Percentiles rank a stretch among this genome's conserved stretches.
Evolutionary conservation across 805 yeast species (phyloP).

Genomic region (Ogataea pilisensis): DNA sequence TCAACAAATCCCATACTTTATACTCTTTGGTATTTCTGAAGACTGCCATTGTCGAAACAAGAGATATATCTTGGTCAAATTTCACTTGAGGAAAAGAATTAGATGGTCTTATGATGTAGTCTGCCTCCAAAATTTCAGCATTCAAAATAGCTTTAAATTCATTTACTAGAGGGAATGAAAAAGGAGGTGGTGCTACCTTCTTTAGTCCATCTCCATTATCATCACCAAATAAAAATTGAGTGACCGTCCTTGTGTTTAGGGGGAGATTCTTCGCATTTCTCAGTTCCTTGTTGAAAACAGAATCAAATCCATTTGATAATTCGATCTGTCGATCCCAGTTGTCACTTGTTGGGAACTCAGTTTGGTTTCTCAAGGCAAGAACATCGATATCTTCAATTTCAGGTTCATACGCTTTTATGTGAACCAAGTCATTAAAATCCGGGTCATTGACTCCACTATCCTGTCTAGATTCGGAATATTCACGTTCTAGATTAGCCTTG

Average conservation of each 20-base stretch:
- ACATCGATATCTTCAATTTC: constrained; percentile 45
- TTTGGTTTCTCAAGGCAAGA: constrained; percentile 36
- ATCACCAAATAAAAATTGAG: constrained; percentile 17
- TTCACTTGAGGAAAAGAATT: constrained; percentile 37
- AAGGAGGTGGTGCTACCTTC: constrained; percentile 6
- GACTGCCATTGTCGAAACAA: constrained; percentile 25
- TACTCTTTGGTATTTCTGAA: constrained; percentile 20
- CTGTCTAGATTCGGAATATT: constrained; percentile 1
- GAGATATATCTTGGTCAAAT: constrained; percentile 27
- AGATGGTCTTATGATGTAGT: constrained; percentile 5
- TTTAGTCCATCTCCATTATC: constrained; percentile 11
- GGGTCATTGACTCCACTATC: constrained; percentile 1
- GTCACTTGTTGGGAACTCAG: constrained; percentile 45
- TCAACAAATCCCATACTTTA: constrained; percentile 51
- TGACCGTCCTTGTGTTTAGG: constrained; percentile 18
- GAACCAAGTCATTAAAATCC: constrained; percentile 37
- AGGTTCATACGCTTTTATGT: constrained; percentile 71
- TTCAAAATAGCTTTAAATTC: constrained; percentile 10
- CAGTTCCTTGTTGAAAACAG: constrained; percentile 32
- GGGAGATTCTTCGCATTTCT: constrained; percentile 9
- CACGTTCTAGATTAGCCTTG: no score
- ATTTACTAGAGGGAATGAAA: constrained; percentile 5
- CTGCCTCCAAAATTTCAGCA: constrained; percentile 10
- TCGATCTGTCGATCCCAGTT: constrained; percentile 66
- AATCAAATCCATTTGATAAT: constrained; percentile 42